A percentile compares a stretch with the other conserved stretches of the same genome.
Evolutionary conservation across 2,329 filamentous ascomycete genomes (phyloP).

Genomic region (Phialocephala subalpina): DNA sequence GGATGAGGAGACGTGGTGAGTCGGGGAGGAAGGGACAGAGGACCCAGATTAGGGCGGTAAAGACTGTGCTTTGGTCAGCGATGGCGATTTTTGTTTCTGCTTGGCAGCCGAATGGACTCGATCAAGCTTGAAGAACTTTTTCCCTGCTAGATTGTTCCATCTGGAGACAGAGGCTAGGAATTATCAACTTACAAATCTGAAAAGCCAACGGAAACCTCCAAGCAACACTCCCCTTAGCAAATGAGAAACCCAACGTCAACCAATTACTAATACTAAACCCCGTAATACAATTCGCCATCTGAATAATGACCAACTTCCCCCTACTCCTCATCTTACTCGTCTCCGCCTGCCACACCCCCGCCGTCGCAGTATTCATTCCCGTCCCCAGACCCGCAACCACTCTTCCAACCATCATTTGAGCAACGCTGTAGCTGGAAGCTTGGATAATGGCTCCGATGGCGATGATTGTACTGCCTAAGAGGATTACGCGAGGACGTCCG

Average conservation of each 20-base stretch:
- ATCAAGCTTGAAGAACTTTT: no score
- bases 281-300: constrained; percentile 59
- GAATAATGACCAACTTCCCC: constrained; percentile 38
- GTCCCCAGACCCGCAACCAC: constrained; percentile 48
- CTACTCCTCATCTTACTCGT: constrained; percentile 33
- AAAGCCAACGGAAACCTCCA: constrained; percentile 46
- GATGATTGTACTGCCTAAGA: constrained; percentile 53
- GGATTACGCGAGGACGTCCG: constrained; percentile 63
- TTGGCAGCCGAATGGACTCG: no score
- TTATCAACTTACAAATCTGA: constrained; percentile 43
- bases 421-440: constrained; percentile 45
- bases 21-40: constrained; percentile 64
- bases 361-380: constrained; percentile 61
- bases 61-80: constrained; percentile 31
- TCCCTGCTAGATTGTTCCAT: no score
- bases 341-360: constrained; percentile 67
- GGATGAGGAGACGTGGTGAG: constrained; percentile 77
- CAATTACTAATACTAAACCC: constrained; percentile 60
- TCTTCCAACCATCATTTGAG: constrained; percentile 52
- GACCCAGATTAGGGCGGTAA: constrained; percentile 46
- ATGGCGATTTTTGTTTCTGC: background rate
- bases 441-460: constrained; percentile 41
- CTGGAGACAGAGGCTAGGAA: background rate
- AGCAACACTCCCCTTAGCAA: constrained; percentile 38
- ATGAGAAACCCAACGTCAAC: constrained; percentile 46